Conservation (phyloP, 768 basidiomycete species). For the Calocera cornea region DNA sequence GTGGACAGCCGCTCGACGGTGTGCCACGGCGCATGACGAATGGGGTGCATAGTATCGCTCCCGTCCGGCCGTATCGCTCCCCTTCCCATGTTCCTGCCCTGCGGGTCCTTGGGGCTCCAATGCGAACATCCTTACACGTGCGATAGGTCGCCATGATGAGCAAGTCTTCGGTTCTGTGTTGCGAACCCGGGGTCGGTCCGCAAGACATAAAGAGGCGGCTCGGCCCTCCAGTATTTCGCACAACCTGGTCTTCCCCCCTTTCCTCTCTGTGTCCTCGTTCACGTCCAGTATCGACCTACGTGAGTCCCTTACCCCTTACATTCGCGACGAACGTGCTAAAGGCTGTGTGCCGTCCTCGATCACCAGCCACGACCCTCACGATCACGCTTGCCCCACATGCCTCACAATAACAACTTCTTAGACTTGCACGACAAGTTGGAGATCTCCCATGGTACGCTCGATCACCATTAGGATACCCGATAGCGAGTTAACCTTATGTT, state of each 20-base stretch:
- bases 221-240: background rate
- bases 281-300: background rate
- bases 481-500: too few relatives aligned
- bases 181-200: background rate
- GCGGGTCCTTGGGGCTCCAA: background rate
- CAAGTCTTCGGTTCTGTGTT: background rate
- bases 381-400: background rate
- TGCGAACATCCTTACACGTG: background rate
- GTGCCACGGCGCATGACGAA: conserved; percentile 1
- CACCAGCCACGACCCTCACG: background rate
- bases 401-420: background rate
- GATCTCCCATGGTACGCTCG: background rate
- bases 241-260: background rate
- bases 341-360: background rate
- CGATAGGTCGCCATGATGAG: background rate
- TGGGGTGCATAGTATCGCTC: background rate
- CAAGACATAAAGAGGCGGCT: background rate
- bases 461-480: background rate
- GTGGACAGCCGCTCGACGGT: background rate
- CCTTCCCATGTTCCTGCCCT: background rate
- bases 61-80: background rate
- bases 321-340: background rate
- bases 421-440: conserved; percentile 4
- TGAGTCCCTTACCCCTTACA: background rate
- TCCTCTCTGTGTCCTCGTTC: background rate